Evolutionary conservation across 768 basidiomycete species (phyloP).

Genomic region (Phylloporus rhodoxanthus): DNA sequence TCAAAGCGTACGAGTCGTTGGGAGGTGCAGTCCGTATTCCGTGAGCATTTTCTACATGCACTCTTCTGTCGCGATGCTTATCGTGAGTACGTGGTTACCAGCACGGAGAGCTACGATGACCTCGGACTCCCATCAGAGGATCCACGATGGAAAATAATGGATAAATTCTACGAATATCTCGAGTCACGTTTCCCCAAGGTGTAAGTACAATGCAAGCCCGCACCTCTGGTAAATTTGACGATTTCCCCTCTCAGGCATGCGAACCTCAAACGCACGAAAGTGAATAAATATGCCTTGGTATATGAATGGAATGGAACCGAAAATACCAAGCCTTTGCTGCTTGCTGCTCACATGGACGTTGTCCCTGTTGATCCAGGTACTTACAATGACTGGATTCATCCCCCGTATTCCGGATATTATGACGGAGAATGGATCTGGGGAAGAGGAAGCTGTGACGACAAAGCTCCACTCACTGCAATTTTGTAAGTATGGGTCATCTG

Average conservation of each 20-base stretch:
- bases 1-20: constrained; percentile 29
- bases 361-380: not conserved
- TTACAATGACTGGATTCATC: constrained; percentile 38
- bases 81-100: constrained; percentile 12
- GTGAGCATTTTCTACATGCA: constrained; percentile 8
- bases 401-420: constrained; percentile 12
- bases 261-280: constrained; percentile 43
- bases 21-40: constrained; percentile 34
- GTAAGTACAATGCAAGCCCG: constrained; percentile 30
- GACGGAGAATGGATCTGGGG: constrained; percentile 45
- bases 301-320: constrained; percentile 44
- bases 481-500: constrained; percentile 21
- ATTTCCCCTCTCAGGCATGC: constrained; percentile 33
- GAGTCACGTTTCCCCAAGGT: constrained; percentile 53
- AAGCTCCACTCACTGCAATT: constrained; percentile 32
- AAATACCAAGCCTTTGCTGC: constrained; percentile 29
- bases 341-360: constrained; percentile 31
- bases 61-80: not conserved
- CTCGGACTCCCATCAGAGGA: constrained; percentile 45
- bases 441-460: constrained; percentile 43
- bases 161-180: constrained; percentile 20
- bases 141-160: constrained; percentile 35
- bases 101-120: constrained; percentile 52
- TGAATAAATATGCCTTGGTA: constrained; percentile 58
- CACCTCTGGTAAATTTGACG: not conserved